phyloP scores from a whole-genome alignment of 2,329 filamentous ascomycete genomes.

The Spiromastix sp. region DNA sequence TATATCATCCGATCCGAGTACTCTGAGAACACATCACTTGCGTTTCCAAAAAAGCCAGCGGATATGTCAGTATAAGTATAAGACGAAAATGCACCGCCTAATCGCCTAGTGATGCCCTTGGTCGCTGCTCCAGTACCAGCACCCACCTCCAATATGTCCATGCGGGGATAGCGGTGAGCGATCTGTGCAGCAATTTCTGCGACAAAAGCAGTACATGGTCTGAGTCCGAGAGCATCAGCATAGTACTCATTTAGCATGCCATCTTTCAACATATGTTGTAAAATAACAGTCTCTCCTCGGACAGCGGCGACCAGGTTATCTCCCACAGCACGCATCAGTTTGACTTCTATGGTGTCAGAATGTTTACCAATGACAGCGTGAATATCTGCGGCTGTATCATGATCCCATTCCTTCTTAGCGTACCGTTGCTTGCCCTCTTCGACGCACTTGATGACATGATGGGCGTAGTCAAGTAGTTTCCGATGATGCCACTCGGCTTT shows the following conservation, averaged over 20 bases:
- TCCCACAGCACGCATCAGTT: constrained; percentile 8
- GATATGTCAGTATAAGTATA: constrained; percentile 14
- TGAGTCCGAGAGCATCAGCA: constrained; percentile 5
- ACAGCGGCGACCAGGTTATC: constrained; percentile 24
- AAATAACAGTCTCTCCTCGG: constrained; percentile 20
- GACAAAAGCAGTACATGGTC: constrained; percentile 3
- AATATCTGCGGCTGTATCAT: constrained; percentile 7
- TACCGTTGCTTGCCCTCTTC: constrained; percentile 1
- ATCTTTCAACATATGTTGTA: constrained; percentile 16
- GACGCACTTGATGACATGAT: not conserved
- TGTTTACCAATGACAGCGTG: constrained; percentile 1
- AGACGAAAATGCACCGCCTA: constrained; percentile 10
- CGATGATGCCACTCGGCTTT: constrained; percentile 2
- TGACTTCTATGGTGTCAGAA: constrained; percentile 6
- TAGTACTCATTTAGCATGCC: constrained; percentile 7
- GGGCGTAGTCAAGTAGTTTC: constrained; percentile 2
- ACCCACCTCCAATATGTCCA: constrained; percentile 24
- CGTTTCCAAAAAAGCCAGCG: constrained; percentile 14
- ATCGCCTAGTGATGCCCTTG: constrained; percentile 4
- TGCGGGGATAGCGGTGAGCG: constrained; percentile 12
- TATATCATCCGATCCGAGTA: constrained; percentile 14
- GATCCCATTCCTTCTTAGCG: constrained; percentile 7
- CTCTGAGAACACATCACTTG: constrained; percentile 18
- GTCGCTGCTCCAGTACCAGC: constrained; percentile 23
- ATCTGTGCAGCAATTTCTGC: constrained; percentile 1